Percentiles rank a stretch among this genome's conserved stretches.
Conservation (phyloP, 176 grass and related monocot species). For the Zea luxurians region DNA sequence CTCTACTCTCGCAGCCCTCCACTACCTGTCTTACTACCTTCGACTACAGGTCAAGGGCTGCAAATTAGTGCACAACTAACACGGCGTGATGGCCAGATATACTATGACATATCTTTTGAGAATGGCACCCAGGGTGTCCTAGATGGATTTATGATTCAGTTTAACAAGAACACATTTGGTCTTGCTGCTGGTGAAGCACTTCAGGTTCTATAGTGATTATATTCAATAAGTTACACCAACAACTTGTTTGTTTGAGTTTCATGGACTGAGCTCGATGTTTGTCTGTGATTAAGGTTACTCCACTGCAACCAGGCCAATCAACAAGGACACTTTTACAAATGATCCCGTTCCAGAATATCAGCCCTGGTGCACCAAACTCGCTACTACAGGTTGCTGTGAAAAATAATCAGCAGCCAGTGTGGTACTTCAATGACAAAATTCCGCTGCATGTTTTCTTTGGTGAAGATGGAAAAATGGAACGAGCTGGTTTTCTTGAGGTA, state of each 20-base stretch:
- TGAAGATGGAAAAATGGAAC: constrained; percentile 97
- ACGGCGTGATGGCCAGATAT: constrained; percentile 82
- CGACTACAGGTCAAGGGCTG: constrained; percentile 81
- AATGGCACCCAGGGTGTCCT: constrained; percentile 67
- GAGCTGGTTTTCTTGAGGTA: constrained; percentile 88
- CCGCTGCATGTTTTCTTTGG: constrained; percentile 72
- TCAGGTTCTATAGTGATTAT: constrained; percentile 53
- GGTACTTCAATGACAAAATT: constrained; percentile 96
- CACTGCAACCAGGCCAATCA: constrained; percentile 78
- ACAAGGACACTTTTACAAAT: constrained; percentile 84
- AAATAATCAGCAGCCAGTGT: constrained; percentile 97
- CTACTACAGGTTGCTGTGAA: constrained; percentile 90
- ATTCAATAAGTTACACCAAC: not conserved
- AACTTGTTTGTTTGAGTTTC: constrained; percentile 17
- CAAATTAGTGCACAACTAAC: constrained; percentile 92
- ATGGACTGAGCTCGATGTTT: constrained; percentile 27
- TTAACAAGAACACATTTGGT: constrained; percentile 99
- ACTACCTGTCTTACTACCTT: constrained; percentile 81
- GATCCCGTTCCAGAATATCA: constrained; percentile 81
- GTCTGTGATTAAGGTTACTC: constrained; percentile 59
- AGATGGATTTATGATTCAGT: constrained; percentile 99
- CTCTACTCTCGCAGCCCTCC: constrained; percentile 56
- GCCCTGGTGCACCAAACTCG: constrained; percentile 66
- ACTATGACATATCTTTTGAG: constrained; percentile 82
- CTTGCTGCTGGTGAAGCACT: constrained; percentile 83